phyloP scores from a whole-genome alignment of 306 rosid species.

The Adenanthera pavonina region DNA sequence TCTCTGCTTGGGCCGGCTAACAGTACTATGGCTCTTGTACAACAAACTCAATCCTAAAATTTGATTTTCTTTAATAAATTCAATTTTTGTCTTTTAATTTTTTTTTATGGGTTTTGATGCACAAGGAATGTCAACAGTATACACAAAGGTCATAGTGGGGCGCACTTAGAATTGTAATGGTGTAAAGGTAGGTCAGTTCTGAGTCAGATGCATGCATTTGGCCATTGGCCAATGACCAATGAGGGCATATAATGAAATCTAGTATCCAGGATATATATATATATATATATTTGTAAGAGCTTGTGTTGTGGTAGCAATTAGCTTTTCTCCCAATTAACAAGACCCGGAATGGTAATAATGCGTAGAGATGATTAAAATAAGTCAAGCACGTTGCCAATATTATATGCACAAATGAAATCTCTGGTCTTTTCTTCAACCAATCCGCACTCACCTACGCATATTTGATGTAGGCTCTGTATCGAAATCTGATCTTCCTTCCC shows the following conservation, averaged over 20 bases:
- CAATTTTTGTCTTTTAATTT: background rate
- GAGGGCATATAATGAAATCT: background rate
- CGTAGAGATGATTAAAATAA: background rate
- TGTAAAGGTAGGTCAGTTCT: background rate
- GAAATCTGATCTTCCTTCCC: conserved; percentile 30
- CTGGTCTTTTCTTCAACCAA: conserved; percentile 38
- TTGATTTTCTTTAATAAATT: background rate
- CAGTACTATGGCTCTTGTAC: conserved; percentile 44
- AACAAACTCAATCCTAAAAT: background rate
- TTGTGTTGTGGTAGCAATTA: background rate
- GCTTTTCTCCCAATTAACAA: conserved; percentile 7
- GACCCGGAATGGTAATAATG: conserved; percentile 9
- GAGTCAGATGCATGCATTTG: conserved; percentile 35
- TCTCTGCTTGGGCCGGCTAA: conserved; percentile 51
- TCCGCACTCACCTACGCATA: conserved; percentile 10
- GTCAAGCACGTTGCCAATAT: conserved; percentile 5
- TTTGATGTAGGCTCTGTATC: background rate
- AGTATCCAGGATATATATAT: background rate
- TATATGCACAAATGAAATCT: conserved; percentile 23
- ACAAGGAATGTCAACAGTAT: background rate
- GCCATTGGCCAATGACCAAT: conserved; percentile 2
- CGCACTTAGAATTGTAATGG: background rate
- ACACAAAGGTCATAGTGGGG: conserved; percentile 8
- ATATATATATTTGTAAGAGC: background rate
- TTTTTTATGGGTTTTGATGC: background rate